These are phyloP conservation scores for Pythium brachiatum DNA, from an alignment of 352 stramenopile species.

Conservation along the genomic window DNA sequence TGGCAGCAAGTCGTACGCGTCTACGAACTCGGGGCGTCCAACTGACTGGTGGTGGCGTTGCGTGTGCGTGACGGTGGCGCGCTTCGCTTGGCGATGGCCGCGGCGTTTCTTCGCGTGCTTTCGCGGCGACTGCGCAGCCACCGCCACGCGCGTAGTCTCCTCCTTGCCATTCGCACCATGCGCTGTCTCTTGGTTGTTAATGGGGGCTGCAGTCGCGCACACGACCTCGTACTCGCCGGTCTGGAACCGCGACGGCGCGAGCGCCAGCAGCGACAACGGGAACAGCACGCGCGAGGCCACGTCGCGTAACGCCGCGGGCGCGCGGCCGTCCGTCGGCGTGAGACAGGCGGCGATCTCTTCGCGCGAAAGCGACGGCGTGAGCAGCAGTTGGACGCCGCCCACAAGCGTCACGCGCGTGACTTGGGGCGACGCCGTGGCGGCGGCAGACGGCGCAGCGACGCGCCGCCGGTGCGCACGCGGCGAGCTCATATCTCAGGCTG, in stretches of 20 bases:
- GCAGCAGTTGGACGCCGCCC: slow-evolving; percentile 20
- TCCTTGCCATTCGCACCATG: neutral
- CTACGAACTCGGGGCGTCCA: slow-evolving; percentile 24
- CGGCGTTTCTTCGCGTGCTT: slow-evolving; percentile 6
- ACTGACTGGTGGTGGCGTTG: slow-evolving; percentile 16
- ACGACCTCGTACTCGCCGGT: slow-evolving; percentile 46
- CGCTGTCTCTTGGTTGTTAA: neutral
- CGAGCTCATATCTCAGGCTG: neutral
- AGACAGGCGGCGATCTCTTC: slow-evolving; percentile 17
- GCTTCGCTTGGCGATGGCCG: neutral
- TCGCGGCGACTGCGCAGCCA: neutral
- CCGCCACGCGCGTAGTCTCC: neutral
- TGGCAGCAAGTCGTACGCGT: slow-evolving; percentile 25
- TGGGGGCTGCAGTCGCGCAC: neutral
- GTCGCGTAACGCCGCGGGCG: slow-evolving; percentile 32
- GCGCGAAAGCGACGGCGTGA: slow-evolving; percentile 10
- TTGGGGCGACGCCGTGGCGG: neutral
- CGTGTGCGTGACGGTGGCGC: neutral
- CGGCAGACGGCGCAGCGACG: neutral
- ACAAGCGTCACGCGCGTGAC: slow-evolving; percentile 3
- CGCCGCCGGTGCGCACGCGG: slow-evolving; percentile 1
- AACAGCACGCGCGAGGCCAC: slow-evolving; percentile 44
- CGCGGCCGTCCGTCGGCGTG: neutral
- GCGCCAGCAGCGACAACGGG: slow-evolving; percentile 64
- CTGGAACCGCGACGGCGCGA: slow-evolving; percentile 52